phyloP scores from a whole-genome alignment of 1,139 yeast genomes.

The Zygoascus hellenicus region DNA sequence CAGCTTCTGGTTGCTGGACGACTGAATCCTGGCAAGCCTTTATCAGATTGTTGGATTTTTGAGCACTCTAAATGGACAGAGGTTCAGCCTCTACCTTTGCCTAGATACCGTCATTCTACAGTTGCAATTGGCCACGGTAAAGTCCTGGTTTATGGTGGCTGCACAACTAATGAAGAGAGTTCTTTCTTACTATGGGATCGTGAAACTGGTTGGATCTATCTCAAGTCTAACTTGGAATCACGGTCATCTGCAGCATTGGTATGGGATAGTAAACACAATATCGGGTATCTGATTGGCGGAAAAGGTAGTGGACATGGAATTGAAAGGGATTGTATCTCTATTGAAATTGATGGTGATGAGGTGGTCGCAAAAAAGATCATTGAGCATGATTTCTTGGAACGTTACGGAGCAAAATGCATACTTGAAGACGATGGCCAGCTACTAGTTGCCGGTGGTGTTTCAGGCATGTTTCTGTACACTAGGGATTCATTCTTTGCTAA shows the following conservation, averaged over 20 bases:
- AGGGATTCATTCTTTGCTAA: constrained; percentile 11
- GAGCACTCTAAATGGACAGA: constrained; percentile 34
- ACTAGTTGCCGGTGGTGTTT: constrained; percentile 35
- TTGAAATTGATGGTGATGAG: constrained; percentile 24
- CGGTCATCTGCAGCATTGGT: constrained; percentile 32
- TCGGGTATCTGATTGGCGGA: constrained; percentile 56
- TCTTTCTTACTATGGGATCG: constrained; percentile 22
- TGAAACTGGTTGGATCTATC: constrained; percentile 21
- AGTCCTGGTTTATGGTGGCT: constrained; percentile 54
- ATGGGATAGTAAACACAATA: constrained; percentile 29
- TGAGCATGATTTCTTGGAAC: constrained; percentile 8
- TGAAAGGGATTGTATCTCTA: constrained; percentile 35
- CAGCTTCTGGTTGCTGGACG: constrained; percentile 64
- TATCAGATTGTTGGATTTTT: constrained; percentile 41
- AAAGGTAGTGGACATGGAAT: constrained; percentile 37
- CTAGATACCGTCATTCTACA: constrained; percentile 13
- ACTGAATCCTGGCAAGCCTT: constrained; percentile 48
- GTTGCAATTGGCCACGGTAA: constrained; percentile 29
- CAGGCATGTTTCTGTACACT: constrained; percentile 25
- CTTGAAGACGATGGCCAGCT: constrained; percentile 11
- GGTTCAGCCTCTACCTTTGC: constrained; percentile 37
- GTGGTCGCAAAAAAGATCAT: constrained; percentile 5
- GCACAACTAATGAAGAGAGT: constrained; percentile 19
- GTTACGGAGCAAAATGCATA: constrained; percentile 21
- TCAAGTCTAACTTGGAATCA: constrained; percentile 12